phyloP scores from a whole-genome alignment of 805 yeast genomes.

The Nakazawaea populi region DNA sequence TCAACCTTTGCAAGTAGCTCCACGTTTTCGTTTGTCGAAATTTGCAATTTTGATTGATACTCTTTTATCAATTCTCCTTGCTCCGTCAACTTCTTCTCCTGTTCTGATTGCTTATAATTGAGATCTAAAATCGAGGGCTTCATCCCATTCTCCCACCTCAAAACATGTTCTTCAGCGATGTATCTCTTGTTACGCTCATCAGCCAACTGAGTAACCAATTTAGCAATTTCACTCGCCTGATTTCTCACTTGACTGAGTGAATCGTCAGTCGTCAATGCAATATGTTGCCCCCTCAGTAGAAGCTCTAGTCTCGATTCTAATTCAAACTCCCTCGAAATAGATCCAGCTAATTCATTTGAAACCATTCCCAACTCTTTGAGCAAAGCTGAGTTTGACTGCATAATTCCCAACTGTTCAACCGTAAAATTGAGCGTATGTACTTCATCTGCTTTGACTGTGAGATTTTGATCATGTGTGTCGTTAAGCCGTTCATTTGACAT shows the following conservation, averaged over 20 bases:
- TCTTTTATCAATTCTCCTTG: constrained; percentile 44
- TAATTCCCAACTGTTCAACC: constrained; percentile 55
- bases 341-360: constrained; percentile 66
- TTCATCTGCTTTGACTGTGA: not conserved
- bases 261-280: not conserved
- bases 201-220: constrained; percentile 50
- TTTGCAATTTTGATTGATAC: constrained; percentile 38
- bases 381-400: constrained; percentile 53
- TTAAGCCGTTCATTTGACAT: no score
- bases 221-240: constrained; percentile 38
- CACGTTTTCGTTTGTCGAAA: constrained; percentile 28
- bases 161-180: constrained; percentile 65
- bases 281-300: not conserved
- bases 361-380: constrained; percentile 62
- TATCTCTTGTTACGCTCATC: constrained; percentile 62
- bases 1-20: constrained; percentile 33
- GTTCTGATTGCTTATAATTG: constrained; percentile 48
- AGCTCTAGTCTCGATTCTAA: constrained; percentile 40
- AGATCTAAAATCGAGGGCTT: constrained; percentile 50
- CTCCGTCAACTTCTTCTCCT: constrained; percentile 39
- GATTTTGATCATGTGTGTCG: no score
- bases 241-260: constrained; percentile 27
- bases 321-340: constrained; percentile 63
- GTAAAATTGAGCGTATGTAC: constrained; percentile 28
- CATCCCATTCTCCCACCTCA: constrained; percentile 47